Conservation (phyloP, 1,284 basidiomycete species). For the Sanghuangporus sanghuang region DNA sequence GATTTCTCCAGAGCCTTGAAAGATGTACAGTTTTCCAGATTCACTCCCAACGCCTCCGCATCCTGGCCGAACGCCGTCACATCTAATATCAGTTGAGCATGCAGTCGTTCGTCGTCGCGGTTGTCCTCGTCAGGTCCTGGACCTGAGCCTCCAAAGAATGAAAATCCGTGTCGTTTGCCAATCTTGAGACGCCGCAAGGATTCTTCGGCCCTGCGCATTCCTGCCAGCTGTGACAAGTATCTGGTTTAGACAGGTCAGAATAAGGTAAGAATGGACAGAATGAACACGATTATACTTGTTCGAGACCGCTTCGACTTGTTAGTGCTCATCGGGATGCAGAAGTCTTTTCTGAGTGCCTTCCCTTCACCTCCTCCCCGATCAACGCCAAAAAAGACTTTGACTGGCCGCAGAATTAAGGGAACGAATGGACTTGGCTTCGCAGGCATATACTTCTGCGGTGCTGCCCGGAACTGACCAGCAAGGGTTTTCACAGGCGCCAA, state of each 20-base stretch:
- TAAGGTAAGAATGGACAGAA: not conserved
- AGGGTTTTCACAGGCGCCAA: conserved; percentile 85
- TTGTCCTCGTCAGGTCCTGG: conserved; percentile 56
- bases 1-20: conserved; percentile 57
- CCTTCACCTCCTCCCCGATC: conserved; percentile 51
- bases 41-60: conserved; percentile 63
- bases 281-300: conserved; percentile 41
- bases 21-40: conserved; percentile 47
- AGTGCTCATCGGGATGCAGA: conserved; percentile 49
- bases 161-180: conserved; percentile 75
- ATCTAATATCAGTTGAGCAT: conserved; percentile 82
- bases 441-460: conserved; percentile 66
- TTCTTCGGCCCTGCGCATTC: conserved; percentile 89
- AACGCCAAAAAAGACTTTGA: conserved; percentile 75
- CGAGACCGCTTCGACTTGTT: conserved; percentile 69
- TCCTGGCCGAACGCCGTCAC: conserved; percentile 79
- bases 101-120: conserved; percentile 76
- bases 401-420: conserved; percentile 71
- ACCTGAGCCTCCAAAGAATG: conserved; percentile 58
- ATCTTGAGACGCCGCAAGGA: conserved; percentile 81
- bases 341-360: conserved; percentile 47
- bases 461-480: conserved; percentile 80
- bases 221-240: conserved; percentile 65
- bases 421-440: conserved; percentile 85
- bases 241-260: conserved; percentile 30